A percentile compares a stretch with the other conserved stretches of the same genome.
These are phyloP conservation scores for Alternaria triticimaculans DNA, from an alignment of 2,329 filamentous ascomycete genomes.

Conservation along the genomic window DNA sequence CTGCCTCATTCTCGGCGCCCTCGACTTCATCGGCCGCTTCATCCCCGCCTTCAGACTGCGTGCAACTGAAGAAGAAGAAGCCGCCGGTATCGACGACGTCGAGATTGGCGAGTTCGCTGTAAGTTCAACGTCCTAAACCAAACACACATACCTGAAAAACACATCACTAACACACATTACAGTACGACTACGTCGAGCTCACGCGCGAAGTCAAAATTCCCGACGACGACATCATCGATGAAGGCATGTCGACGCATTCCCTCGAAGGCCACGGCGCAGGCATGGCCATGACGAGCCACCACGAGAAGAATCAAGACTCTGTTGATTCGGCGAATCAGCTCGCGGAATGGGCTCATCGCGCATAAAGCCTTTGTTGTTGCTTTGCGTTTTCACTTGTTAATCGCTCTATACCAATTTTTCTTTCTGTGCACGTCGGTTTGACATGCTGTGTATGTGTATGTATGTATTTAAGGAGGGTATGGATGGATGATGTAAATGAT, in stretches of 20 bases:
- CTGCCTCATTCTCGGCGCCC: conserved; percentile 69
- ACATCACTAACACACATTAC: too few relatives aligned
- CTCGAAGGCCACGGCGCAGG: conserved; percentile 35
- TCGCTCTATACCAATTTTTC: conserved; percentile 21
- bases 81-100: conserved; percentile 84
- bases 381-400: neutral
- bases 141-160: too few relatives aligned
- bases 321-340: conserved; percentile 45
- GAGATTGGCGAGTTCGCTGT: conserved; percentile 92
- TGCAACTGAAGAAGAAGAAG: conserved; percentile 77
- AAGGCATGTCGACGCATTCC: conserved; percentile 45
- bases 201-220: conserved; percentile 62
- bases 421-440: neutral
- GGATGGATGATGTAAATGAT: neutral
- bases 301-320: conserved; percentile 49
- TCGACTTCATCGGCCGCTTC: conserved; percentile 75
- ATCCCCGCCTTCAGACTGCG: conserved; percentile 78
- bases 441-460: neutral
- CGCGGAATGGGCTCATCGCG: conserved; percentile 45
- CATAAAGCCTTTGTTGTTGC: conserved; percentile 17
- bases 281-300: conserved; percentile 36
- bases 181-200: conserved; percentile 88
- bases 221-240: conserved; percentile 39
- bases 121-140: conserved; percentile 39
- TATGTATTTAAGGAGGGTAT: neutral